phyloP scores from a whole-genome alignment of 345 rosid genomes.

The Viola odorata region DNA sequence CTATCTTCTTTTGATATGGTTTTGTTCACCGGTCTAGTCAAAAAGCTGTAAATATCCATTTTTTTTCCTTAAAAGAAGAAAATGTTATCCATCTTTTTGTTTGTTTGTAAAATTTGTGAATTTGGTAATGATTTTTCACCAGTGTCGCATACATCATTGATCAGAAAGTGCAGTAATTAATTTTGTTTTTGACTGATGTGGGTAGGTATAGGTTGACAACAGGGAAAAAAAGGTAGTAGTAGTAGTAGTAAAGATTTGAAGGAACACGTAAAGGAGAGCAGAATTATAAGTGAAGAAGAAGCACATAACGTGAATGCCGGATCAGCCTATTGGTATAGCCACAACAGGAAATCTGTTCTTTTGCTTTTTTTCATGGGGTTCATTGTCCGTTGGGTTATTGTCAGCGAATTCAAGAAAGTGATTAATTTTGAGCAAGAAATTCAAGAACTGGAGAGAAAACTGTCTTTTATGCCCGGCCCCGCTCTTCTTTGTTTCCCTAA shows the following conservation, averaged over 20 bases:
- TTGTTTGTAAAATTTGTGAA: neutral
- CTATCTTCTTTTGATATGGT: slow-evolving; percentile 45
- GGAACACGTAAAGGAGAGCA: slow-evolving; percentile 32
- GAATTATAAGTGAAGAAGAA: slow-evolving; percentile 28
- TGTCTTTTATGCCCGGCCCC: too few relatives aligned
- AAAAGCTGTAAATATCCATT: slow-evolving; percentile 12
- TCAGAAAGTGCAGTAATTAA: neutral
- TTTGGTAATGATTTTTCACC: slow-evolving; percentile 11
- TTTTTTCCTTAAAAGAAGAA: too few relatives aligned
- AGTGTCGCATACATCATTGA: slow-evolving; percentile 21
- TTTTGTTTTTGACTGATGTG: slow-evolving; percentile 27
- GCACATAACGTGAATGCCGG: slow-evolving; percentile 44
- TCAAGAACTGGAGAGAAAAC: too few relatives aligned
- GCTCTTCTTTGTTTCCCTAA: too few relatives aligned
- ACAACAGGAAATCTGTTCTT: neutral
- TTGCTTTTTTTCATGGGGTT: too few relatives aligned
- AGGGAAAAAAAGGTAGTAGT: neutral
- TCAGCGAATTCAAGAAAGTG: too few relatives aligned
- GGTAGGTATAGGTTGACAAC: slow-evolving; percentile 16
- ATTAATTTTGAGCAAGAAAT: too few relatives aligned
- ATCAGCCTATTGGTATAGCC: slow-evolving; percentile 27
- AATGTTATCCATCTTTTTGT: neutral
- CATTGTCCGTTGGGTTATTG: too few relatives aligned
- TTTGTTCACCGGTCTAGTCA: slow-evolving; percentile 32
- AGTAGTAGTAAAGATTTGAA: slow-evolving; percentile 20